Evolutionary conservation across 805 yeast genomes (phyloP), one percentile per base, ranked within the genome.

Genomic region (Metschnikowia koreensis): DNA sequence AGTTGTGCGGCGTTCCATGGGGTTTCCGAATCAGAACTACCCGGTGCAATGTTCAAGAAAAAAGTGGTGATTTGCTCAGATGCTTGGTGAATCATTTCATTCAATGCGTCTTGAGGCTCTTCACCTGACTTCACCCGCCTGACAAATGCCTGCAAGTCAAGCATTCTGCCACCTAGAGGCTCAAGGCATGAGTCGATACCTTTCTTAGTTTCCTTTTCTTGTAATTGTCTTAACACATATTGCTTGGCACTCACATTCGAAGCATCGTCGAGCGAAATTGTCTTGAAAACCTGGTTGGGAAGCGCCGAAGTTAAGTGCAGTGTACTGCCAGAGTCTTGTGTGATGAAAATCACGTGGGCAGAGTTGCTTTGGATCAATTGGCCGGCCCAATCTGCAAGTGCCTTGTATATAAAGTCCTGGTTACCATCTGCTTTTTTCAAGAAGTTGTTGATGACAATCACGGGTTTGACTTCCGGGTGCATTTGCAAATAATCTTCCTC

Each of bases 141-240:
- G 1, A 87, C 87, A 69, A 89, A 91, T 29, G 93, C 86, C 68
- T 94, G 97, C 47, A 94, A 75, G 66, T 94, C 99, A 42, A 91
- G 76, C 92, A 93, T 87, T 56, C 99, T 82, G 39, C 99, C 99
- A 17, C 99, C 99, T 28, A 94, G 70, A 11, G 96, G 96, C 28
- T 73, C 81, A 34, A 92, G 70, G 33, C 84, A 79, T 6, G 71
- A 68, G 26, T 81, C 84, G 26, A 91, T 74, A 37, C 46, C 54
- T n/a, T 65, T 60, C 31, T 66, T 64, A 6, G 64, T 67, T 6
- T 59, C 63, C 17, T 55, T 51, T 15, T 55, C 56, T n/a, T 53
- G 62, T 44, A 86, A 67, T 55, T 84, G 88, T 29, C 76, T 77
- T 50, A 79, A 54, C 11, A 92, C 89, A 65, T 86, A 94, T 39